Evolutionary conservation across 2,329 filamentous ascomycete species (phyloP), one percentile per base, ranked within the genome.

Genomic region (Tolypocladium ovalisporum): DNA sequence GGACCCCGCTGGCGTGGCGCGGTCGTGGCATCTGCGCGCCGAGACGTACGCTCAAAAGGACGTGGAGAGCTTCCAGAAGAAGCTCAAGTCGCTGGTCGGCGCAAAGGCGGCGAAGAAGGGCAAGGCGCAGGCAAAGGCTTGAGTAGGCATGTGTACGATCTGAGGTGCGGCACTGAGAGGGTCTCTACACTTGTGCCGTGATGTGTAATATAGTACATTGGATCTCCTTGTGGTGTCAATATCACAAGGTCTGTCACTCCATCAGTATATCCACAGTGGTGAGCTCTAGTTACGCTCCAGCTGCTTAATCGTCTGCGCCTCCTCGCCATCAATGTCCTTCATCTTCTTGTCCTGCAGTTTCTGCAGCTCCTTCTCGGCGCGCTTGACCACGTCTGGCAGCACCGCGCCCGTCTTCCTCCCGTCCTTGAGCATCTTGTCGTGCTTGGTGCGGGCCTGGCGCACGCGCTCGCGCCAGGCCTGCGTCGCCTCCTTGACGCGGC

Each of bases 311-410:
- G 73, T 69, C 65, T 76, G 73, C 65, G 79, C 78, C 72, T 84
- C 80, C 44, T 71, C 72, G 13, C 64, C 64, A 52, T 81, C 75
- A 52, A 84, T 75, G 56, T 72, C 73, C 66, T 75, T 74, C 71
- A 82, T 76, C 68, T 76, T 73, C 70, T 80, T 80, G 58, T 80
- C 76, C 71, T 80, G 78, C 58, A 75, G 60, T 70, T 77, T 77
- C 64, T 79, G 75, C 65, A 76, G 61, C 65, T 76, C 73, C 57
- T 68, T 76, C 42, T 78, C 75, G 6, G 81, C 72, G 65, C 76
- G 74, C 62, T 73, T 73, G 60, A 76, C 74, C n/a, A 78, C 66
- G 62, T 84, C 80, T 1, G 73, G 72, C 44, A 75, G 65, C 35
- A 84, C 62, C 13, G 61, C 39, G 24, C 70, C 71, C 12, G 73